Evolutionary conservation across 78 protist species (phyloP).

Genomic region (slime mould (Dictyostelium discoideum)): DNA sequence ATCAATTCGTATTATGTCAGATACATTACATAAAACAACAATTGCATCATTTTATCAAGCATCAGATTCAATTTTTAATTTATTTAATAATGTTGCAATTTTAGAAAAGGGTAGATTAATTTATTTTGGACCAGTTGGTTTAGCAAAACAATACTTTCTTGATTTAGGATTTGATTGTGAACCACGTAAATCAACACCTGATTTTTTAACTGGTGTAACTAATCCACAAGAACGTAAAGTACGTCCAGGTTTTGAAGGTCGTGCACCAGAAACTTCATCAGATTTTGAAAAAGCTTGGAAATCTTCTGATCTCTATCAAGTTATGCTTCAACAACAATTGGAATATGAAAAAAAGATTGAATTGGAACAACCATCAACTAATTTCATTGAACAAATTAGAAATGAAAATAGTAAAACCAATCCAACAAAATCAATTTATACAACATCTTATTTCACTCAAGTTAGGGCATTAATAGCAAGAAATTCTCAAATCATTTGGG

Average conservation of each 20-base stretch:
- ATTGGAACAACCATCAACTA: constrained; percentile 23
- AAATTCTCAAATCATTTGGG: constrained; percentile 23
- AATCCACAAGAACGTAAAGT: constrained; percentile 75
- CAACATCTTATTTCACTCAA: constrained; percentile 5
- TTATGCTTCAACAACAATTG: not conserved
- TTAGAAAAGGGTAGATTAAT: constrained; percentile 63
- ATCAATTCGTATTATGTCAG: constrained; percentile 75
- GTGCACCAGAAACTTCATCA: constrained; percentile 58
- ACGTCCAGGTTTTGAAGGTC: constrained; percentile 54
- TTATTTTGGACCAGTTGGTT: constrained; percentile 41
- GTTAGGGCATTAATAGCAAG: not conserved
- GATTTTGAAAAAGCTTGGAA: constrained; percentile 60
- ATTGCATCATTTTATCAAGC: constrained; percentile 79
- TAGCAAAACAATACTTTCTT: constrained; percentile 32
- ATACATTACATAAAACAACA: constrained; percentile 74
- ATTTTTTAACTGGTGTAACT: constrained; percentile 68
- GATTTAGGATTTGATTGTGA: constrained; percentile 75
- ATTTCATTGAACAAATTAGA: constrained; percentile 24
- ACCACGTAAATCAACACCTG: constrained; percentile 69
- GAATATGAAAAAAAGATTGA: constrained; percentile 30
- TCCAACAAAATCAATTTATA: not conserved
- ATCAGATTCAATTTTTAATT: constrained; percentile 49
- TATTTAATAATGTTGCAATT: constrained; percentile 45
- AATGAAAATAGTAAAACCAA: not conserved
- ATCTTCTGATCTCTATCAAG: not conserved